Evolutionary conservation across 2,329 filamentous ascomycete genomes (phyloP).

Genomic region (Venturia oleaginea): DNA sequence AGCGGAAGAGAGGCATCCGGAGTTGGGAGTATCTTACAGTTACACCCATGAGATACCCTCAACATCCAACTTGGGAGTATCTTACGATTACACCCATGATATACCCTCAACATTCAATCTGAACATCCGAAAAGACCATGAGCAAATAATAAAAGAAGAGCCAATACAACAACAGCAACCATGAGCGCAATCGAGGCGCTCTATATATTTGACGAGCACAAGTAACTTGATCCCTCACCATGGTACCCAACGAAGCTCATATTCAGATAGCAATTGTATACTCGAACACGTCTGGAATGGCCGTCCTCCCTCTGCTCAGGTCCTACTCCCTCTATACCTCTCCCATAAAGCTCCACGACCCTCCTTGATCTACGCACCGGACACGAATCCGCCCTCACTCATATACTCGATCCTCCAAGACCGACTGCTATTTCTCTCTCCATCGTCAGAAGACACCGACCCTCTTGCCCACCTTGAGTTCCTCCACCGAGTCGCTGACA

Average conservation of each 20-base stretch:
- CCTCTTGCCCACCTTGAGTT: conserved; percentile 89
- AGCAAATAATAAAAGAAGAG: not conserved
- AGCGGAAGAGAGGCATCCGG: conserved; percentile 12
- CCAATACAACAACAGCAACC: conserved; percentile 14
- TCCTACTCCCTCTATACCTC: conserved; percentile 79
- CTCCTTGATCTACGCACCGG: conserved; percentile 75
- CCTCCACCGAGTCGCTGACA: conserved; percentile 84
- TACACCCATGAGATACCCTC: too few species aligned
- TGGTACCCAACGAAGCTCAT: not conserved
- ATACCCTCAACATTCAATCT: not conserved
- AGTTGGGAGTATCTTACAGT: conserved; percentile 11
- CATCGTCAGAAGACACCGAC: conserved; percentile 77
- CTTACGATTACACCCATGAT: not conserved
- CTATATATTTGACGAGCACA: conserved; percentile 94
- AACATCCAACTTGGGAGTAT: conserved; percentile 14
- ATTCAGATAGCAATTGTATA: conserved; percentile 60
- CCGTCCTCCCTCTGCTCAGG: conserved; percentile 65
- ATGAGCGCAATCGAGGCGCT: conserved; percentile 81
- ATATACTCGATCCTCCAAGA: conserved; percentile 84
- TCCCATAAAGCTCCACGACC: conserved; percentile 72
- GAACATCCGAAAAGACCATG: not conserved
- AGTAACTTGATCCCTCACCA: conserved; percentile 43
- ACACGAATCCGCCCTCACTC: conserved; percentile 74
- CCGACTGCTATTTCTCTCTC: conserved; percentile 76
- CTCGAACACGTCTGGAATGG: conserved; percentile 84